Conservation (phyloP, 2,329 filamentous ascomycete species). For the Leptoxyphium fumago region DNA sequence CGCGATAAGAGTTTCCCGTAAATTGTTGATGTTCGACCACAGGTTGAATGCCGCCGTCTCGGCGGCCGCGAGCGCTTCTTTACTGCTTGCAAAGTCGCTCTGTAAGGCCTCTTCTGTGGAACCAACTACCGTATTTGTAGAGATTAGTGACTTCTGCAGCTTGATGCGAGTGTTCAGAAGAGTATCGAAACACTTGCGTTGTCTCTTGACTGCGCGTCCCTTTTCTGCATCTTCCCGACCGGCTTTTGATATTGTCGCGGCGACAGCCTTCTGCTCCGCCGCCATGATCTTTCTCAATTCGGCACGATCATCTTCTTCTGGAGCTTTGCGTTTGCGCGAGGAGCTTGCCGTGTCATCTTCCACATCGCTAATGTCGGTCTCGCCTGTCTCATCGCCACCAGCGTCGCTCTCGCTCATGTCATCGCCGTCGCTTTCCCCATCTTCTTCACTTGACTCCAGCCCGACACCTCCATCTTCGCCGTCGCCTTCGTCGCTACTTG, state of each 20-base stretch:
- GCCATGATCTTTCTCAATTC: constrained; percentile 54
- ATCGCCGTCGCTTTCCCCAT: constrained; percentile 10
- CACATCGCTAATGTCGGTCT: constrained; percentile 30
- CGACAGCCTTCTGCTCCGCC: constrained; percentile 50
- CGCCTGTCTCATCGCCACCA: constrained; percentile 26
- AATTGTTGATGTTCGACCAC: constrained; percentile 63
- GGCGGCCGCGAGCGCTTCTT: constrained; percentile 51
- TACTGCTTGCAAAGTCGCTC: background rate
- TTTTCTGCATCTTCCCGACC: constrained; percentile 69
- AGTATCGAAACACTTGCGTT: constrained; percentile 74
- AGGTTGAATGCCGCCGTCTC: constrained; percentile 75
- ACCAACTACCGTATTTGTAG: constrained; percentile 56
- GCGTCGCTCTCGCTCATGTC: constrained; percentile 15
- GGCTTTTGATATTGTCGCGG: constrained; percentile 49
- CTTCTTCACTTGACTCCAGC: constrained; percentile 29
- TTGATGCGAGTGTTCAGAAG: constrained; percentile 84
- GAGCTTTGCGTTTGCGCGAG: constrained; percentile 25
- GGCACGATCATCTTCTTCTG: constrained; percentile 29
- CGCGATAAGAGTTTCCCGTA: constrained; percentile 47
- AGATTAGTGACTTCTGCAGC: constrained; percentile 77
- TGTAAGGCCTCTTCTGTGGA: constrained; percentile 11
- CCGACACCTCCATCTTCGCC: constrained; percentile 4
- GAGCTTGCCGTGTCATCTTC: constrained; percentile 26
- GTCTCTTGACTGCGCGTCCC: constrained; percentile 70
- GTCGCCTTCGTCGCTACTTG: constrained; percentile 24